These are phyloP conservation scores for Irpex lacteus DNA, from an alignment of 1,284 basidiomycete genomes.

Conservation along the genomic window DNA sequence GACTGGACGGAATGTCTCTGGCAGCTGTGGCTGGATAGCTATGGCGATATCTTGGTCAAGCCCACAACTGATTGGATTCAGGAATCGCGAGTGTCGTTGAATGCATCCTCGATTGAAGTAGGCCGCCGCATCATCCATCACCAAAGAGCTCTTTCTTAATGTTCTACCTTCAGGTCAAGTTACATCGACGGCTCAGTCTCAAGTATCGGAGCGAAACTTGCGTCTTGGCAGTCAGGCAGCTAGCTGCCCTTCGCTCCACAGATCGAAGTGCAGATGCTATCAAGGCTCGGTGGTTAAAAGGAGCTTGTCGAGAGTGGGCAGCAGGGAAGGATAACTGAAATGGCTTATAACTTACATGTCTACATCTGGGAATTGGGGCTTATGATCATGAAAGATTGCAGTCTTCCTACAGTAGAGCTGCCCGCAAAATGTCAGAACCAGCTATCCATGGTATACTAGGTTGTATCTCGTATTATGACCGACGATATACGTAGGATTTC, in stretches of 20 bases:
- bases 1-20: constrained; percentile 72
- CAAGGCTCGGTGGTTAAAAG: constrained; percentile 32
- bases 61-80: constrained; percentile 24
- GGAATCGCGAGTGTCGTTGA: constrained; percentile 3
- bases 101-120: constrained; percentile 13
- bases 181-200: constrained; percentile 40
- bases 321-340: constrained; percentile 1
- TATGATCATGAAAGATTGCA: too few relatives aligned
- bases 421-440: too few relatives aligned
- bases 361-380: too few relatives aligned
- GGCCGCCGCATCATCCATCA: constrained; percentile 9
- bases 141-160: neutral
- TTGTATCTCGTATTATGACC: too few relatives aligned
- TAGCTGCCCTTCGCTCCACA: constrained; percentile 31
- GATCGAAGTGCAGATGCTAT: constrained; percentile 24
- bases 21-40: constrained; percentile 58
- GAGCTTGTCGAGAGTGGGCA: constrained; percentile 28
- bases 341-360: too few relatives aligned
- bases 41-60: constrained; percentile 36
- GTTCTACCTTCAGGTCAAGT: constrained; percentile 30
- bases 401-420: too few relatives aligned
- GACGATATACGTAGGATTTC: too few relatives aligned
- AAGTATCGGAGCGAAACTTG: constrained; percentile 56
- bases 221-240: constrained; percentile 43
- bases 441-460: too few relatives aligned